Percentiles rank a stretch among this genome's conserved stretches.
Evolutionary conservation across 2,329 filamentous ascomycete species (phyloP).

Genomic region (Corinectria fuckeliana): DNA sequence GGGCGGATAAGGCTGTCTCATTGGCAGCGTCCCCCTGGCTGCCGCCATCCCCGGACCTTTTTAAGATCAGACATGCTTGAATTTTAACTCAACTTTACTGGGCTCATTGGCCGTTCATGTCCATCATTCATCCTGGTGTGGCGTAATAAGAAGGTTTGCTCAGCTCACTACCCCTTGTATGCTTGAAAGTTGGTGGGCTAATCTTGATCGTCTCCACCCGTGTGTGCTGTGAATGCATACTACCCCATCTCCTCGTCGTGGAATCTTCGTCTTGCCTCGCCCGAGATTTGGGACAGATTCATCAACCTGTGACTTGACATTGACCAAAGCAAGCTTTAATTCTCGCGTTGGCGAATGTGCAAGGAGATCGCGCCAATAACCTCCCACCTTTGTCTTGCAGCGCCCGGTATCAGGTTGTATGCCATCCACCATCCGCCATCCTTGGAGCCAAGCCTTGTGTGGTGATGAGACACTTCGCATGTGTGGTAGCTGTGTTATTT

Average conservation of each 20-base stretch:
- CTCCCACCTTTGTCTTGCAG: neutral
- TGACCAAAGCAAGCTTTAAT: neutral
- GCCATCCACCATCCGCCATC: neutral
- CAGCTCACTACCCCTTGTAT: neutral
- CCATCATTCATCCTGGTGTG: slow-evolving; percentile 18
- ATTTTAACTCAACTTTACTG: slow-evolving; percentile 28
- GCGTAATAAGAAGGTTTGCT: slow-evolving; percentile 11
- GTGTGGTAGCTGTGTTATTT: neutral
- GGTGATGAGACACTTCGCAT: neutral
- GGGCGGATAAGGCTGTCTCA: slow-evolving; percentile 21
- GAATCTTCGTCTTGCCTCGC: neutral
- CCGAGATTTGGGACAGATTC: slow-evolving; percentile 4
- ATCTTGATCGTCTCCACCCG: neutral
- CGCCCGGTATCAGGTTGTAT: too few species aligned
- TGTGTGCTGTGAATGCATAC: neutral
- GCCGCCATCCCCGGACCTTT: slow-evolving; percentile 23
- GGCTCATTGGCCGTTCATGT: slow-evolving; percentile 25
- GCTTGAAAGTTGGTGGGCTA: neutral
- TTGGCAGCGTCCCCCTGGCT: slow-evolving; percentile 26
- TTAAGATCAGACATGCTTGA: slow-evolving; percentile 32
- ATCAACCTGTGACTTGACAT: neutral
- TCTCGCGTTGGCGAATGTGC: neutral
- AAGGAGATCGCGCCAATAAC: neutral
- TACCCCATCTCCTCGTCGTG: neutral
- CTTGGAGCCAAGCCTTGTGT: neutral